Conservation (phyloP, 208 protist species). For the Polymyxa betae region DNA sequence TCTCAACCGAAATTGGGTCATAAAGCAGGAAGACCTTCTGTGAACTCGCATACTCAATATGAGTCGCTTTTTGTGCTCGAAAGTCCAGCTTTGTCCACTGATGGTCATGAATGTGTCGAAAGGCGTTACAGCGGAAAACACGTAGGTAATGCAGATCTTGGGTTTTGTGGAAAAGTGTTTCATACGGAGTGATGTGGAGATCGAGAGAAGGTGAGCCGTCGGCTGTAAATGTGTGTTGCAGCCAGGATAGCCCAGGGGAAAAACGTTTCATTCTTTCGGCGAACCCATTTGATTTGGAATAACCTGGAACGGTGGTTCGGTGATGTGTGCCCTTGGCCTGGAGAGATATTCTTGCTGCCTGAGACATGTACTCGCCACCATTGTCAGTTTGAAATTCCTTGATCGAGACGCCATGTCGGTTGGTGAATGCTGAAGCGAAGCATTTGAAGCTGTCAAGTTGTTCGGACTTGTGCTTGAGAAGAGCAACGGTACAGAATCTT, state of each 20-base stretch:
- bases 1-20: not conserved
- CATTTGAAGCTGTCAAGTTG: no score
- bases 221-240: not conserved
- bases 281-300: not conserved
- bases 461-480: no score
- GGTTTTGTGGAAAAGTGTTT: not conserved
- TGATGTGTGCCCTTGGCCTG: not conserved
- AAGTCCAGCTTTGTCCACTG: not conserved
- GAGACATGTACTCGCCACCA: no score
- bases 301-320: not conserved
- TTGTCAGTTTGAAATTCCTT: no score
- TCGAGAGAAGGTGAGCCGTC: not conserved
- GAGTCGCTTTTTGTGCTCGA: not conserved
- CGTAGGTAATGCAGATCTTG: not conserved
- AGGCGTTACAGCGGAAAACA: not conserved
- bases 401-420: no score
- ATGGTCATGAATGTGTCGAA: not conserved
- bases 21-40: not conserved
- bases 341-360: no score
- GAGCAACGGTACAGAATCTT: no score
- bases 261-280: not conserved
- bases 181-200: not conserved
- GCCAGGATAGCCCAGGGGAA: not conserved
- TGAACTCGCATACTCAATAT: not conserved
- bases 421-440: no score